Conservation (phyloP, 345 rosid species). For the Murraya koenigii region DNA sequence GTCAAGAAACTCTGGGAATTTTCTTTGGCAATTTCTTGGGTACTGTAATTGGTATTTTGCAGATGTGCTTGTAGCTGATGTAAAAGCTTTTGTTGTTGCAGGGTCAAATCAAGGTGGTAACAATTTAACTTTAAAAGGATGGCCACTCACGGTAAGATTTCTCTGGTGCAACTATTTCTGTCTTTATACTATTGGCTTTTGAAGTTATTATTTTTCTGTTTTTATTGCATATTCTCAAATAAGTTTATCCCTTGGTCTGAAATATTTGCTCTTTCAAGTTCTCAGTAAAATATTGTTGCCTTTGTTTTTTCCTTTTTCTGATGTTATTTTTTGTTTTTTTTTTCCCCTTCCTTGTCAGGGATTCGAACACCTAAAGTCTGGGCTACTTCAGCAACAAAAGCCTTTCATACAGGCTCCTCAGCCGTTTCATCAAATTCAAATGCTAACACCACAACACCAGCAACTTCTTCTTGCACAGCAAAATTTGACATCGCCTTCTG, state of each 20-base stretch:
- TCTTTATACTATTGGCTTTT: neutral
- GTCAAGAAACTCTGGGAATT: neutral
- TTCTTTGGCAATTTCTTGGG: neutral
- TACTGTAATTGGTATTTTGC: neutral
- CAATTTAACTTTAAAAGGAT: constrained; percentile 90
- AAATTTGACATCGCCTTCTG: constrained; percentile 75
- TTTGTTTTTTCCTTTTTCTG: neutral
- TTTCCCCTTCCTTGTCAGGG: constrained; percentile 39
- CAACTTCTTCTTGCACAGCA: constrained; percentile 92
- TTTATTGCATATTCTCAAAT: neutral
- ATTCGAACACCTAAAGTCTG: constrained; percentile 67
- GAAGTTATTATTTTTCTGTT: neutral
- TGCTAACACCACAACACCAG: constrained; percentile 90
- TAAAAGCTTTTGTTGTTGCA: constrained; percentile 30
- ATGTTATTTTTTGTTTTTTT: constrained; percentile 11
- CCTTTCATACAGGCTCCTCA: constrained; percentile 87
- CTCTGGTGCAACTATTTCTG: neutral
- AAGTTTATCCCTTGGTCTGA: neutral
- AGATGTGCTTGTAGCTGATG: constrained; percentile 12
- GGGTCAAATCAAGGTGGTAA: constrained; percentile 90
- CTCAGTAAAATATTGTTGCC: neutral
- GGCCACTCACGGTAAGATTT: constrained; percentile 85
- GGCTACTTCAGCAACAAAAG: constrained; percentile 81
- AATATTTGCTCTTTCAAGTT: neutral
- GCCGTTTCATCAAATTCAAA: constrained; percentile 85